These are phyloP conservation scores for Pseudogymnoascus sp. DNA, from an alignment of 2,329 filamentous ascomycete species.

Conservation along the genomic window DNA sequence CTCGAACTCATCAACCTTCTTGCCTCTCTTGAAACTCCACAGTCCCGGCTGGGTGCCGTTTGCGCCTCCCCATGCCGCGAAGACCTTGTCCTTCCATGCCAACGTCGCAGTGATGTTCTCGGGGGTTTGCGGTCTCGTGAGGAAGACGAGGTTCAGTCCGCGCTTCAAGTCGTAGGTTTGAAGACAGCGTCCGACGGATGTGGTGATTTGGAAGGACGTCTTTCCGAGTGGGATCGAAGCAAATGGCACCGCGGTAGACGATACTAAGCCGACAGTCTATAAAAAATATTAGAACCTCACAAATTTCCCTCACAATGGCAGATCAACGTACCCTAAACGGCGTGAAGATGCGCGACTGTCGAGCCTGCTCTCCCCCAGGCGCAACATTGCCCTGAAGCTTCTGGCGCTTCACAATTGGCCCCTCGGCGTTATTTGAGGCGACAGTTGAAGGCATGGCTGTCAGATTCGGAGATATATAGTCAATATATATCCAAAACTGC, in stretches of 20 bases:
- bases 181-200: conserved; percentile 78
- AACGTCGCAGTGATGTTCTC: conserved; percentile 74
- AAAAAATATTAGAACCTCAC: conserved; percentile 16
- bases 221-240: conserved; percentile 83
- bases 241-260: conserved; percentile 83
- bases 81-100: conserved; percentile 78
- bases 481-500: conserved; percentile 24
- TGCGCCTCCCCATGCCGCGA: conserved; percentile 78
- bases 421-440: conserved; percentile 40
- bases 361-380: conserved; percentile 30
- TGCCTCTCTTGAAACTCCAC: conserved; percentile 89
- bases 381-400: conserved; percentile 44
- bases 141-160: conserved; percentile 85
- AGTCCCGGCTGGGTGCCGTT: conserved; percentile 50
- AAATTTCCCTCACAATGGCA: not conserved
- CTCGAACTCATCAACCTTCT: conserved; percentile 68
- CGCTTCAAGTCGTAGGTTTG: conserved; percentile 93
- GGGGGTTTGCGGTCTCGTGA: conserved; percentile 84
- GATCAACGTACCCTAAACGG: conserved; percentile 68
- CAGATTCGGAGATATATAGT: conserved; percentile 9
- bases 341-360: conserved; percentile 76
- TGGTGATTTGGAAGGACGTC: conserved; percentile 94
- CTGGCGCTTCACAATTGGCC: conserved; percentile 67
- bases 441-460: conserved; percentile 37
- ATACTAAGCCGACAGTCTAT: conserved; percentile 87